Evolutionary conservation across 352 stramenopile species (phyloP), one percentile per base, ranked within the genome.

Genomic region (Globisporangium apiculatum): DNA sequence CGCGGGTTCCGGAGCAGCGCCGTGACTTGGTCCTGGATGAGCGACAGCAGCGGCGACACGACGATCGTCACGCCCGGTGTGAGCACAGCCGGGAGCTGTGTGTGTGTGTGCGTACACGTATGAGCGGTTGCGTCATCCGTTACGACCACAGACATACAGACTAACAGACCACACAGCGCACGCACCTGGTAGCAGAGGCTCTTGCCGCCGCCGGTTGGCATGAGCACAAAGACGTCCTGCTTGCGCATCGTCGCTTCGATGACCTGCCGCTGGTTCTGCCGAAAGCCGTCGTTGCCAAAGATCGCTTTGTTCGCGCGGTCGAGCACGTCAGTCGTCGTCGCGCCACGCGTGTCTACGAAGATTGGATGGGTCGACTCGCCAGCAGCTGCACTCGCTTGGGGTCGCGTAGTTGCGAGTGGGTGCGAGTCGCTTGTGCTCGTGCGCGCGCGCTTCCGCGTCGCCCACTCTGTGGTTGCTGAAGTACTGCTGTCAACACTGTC

Each of bases 1-100:
- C 53, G 55, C 8, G 59, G 69, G 48, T 94, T 93, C 9, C 79
- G 72, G 48, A 91, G 82, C 51, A 93, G 66, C 38, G 79, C 72
- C 11, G 74, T 94, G 17, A 95, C 82, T 67, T 99, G 96, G 71
- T 99, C 94, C 53, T 95, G 76, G 45, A 98, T 98, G 6, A 99
- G 71, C 41, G 91, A 98, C 14, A 98, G 58, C 45, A 99, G 60
- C 17, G 94, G 94, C 2, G 90, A 97, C 53, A 98, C 83, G 1
- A 98, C 94, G 41, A 99, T 76, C 0, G 94, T 98, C 41, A 99
- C 72, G 10, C 85, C 79, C 0, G 71, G 67, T 3, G 73, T 76
- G 0, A 91, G 65, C 31, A 91, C 72, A 0, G 81, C 81, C 12
- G 81, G 81, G 1, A 89, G 64, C 68, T 63, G 18, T 7, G 24